phyloP scores from a whole-genome alignment of 768 basidiomycete genomes.

The Gyrodon lividus region DNA sequence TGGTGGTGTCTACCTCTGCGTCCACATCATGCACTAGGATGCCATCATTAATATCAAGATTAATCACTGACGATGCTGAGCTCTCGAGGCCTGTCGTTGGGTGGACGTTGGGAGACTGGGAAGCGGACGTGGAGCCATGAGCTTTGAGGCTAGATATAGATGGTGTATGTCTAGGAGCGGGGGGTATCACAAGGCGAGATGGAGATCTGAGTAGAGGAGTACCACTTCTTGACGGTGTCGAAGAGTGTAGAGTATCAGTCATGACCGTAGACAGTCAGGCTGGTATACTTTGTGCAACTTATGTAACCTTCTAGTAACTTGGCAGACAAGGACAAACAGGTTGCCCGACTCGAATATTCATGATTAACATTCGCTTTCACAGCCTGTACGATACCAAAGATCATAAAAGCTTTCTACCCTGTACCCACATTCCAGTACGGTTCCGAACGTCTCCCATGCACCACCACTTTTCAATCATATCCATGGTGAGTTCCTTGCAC shows the following conservation, averaged over 20 bases:
- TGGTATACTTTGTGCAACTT: slow-evolving; percentile 3
- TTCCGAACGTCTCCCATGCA: slow-evolving; percentile 74
- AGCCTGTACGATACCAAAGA: not conserved
- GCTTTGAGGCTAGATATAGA: slow-evolving; percentile 59
- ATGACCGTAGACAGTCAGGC: slow-evolving; percentile 20
- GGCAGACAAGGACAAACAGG: slow-evolving; percentile 18
- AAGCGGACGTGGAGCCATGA: slow-evolving; percentile 38
- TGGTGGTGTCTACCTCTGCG: slow-evolving; percentile 53
- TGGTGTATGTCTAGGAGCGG: slow-evolving; percentile 48
- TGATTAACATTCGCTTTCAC: not conserved
- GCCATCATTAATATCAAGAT: slow-evolving; percentile 64
- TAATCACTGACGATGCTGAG: slow-evolving; percentile 69
- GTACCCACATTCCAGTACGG: slow-evolving; percentile 70
- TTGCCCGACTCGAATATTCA: not conserved
- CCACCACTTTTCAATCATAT: slow-evolving; percentile 89
- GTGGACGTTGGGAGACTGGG: slow-evolving; percentile 23
- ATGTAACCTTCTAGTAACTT: not conserved
- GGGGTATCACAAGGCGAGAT: slow-evolving; percentile 54
- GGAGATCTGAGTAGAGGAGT: slow-evolving; percentile 42
- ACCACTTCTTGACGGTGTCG: slow-evolving; percentile 36
- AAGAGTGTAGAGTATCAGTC: slow-evolving; percentile 27
- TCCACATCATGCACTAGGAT: slow-evolving; percentile 73
- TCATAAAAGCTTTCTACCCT: slow-evolving; percentile 44
- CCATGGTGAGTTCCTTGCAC: slow-evolving; percentile 35
- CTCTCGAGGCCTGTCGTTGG: slow-evolving; percentile 49